Conservation (phyloP, 768 basidiomycete species). For the Boletales sp. region DNA sequence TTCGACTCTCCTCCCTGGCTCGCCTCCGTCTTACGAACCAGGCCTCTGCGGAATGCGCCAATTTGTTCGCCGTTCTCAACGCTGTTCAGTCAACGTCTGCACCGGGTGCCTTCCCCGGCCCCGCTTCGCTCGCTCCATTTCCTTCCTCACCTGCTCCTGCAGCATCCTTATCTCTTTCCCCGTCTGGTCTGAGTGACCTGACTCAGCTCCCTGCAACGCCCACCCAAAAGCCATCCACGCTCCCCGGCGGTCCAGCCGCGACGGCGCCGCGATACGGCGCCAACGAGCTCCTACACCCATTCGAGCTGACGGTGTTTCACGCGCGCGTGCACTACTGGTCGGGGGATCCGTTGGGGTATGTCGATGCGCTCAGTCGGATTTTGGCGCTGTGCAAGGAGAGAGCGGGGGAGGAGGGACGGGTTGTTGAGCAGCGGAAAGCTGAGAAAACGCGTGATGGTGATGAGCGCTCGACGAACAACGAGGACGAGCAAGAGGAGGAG, state of each 20-base stretch:
- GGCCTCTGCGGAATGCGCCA: conserved; percentile 78
- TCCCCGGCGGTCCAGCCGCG: background rate
- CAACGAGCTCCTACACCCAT: conserved; percentile 31
- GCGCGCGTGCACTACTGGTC: conserved; percentile 79
- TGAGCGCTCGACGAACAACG: background rate
- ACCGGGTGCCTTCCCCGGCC: conserved; percentile 51
- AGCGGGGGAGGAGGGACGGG: conserved; percentile 34
- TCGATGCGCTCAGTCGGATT: conserved; percentile 67
- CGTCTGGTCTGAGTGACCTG: conserved; percentile 17
- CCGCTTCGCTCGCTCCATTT: conserved; percentile 9
- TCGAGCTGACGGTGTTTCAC: conserved; percentile 63
- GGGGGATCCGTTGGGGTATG: conserved; percentile 74
- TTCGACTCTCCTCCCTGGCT: conserved; percentile 74
- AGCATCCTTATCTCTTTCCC: conserved; percentile 14
- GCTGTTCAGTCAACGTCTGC: conserved; percentile 50
- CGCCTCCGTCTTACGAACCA: conserved; percentile 84
- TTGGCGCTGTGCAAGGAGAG: conserved; percentile 57
- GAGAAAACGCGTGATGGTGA: background rate
- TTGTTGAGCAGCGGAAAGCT: conserved; percentile 14
- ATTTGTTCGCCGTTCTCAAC: conserved; percentile 70
- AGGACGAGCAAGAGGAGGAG: conserved; percentile 20
- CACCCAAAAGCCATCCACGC: conserved; percentile 12
- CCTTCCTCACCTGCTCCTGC: conserved; percentile 35
- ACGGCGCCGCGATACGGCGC: conserved; percentile 22
- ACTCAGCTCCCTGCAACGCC: conserved; percentile 24